phyloP scores from a whole-genome alignment of 2,329 filamentous ascomycete species.

The Talaromyces atroroseus region DNA sequence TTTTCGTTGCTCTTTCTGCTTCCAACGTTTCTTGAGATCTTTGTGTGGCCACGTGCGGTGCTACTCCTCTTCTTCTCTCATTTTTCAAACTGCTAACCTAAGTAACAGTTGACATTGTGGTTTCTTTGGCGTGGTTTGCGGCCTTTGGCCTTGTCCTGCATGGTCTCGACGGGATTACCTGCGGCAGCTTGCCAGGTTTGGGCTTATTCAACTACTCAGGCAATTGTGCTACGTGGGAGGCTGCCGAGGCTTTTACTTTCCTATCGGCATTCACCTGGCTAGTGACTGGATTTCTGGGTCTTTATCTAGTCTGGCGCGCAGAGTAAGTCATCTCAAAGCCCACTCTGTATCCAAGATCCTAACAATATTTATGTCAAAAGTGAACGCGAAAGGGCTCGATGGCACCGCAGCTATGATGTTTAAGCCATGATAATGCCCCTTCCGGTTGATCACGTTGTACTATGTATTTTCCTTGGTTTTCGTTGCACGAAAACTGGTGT shows the following conservation, averaged over 20 bases:
- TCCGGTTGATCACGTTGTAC: not conserved
- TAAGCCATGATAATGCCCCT: not conserved
- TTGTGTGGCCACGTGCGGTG: constrained; percentile 57
- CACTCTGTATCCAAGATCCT: not conserved
- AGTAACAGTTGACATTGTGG: constrained; percentile 54
- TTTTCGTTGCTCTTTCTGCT: constrained; percentile 67
- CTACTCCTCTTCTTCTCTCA: not conserved
- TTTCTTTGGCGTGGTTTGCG: constrained; percentile 66
- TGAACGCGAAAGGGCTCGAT: not conserved
- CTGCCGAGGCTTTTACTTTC: constrained; percentile 66
- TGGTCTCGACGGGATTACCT: constrained; percentile 47
- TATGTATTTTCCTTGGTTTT: not conserved
- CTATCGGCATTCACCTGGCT: constrained; percentile 67
- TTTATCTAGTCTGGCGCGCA: constrained; percentile 10
- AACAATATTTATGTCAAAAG: not conserved
- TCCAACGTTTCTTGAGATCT: constrained; percentile 62
- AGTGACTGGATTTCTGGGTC: constrained; percentile 2
- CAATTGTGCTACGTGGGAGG: constrained; percentile 64
- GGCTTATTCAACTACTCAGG: constrained; percentile 47
- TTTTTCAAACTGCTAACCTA: constrained; percentile 5
- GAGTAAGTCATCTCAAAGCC: constrained; percentile 3
- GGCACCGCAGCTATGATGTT: not conserved
- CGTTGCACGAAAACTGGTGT: not conserved
- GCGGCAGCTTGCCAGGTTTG: constrained; percentile 56
- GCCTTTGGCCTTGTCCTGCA: constrained; percentile 62